These are phyloP conservation scores for Yarrowia divulgata DNA, from an alignment of 805 yeast species.

Conservation along the genomic window DNA sequence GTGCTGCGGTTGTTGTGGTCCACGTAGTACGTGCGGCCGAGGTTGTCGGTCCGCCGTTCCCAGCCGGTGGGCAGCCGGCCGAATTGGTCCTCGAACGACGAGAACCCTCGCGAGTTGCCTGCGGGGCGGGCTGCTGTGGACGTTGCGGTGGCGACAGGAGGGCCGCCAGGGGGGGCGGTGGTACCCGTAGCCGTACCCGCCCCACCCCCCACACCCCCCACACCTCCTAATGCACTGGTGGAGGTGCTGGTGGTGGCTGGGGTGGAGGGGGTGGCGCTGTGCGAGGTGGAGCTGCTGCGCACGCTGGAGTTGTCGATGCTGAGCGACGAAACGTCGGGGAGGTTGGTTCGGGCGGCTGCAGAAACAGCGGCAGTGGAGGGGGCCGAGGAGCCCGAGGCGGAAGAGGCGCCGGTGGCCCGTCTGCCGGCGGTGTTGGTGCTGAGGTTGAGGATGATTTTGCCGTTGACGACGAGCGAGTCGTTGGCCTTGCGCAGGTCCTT, in stretches of 20 bases:
- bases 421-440: constrained; percentile 49
- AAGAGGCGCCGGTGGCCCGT: constrained; percentile 40
- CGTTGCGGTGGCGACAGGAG: constrained; percentile 43
- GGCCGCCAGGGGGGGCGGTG: too few relatives aligned
- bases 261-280: constrained; percentile 38
- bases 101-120: constrained; percentile 59
- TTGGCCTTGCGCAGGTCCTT: constrained; percentile 91
- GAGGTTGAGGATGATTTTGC: constrained; percentile 74
- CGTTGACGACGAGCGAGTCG: constrained; percentile 91
- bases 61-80: constrained; percentile 98
- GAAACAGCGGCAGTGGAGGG: constrained; percentile 42
- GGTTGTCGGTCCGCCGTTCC: constrained; percentile 98
- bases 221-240: constrained; percentile 46
- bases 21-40: constrained; percentile 96
- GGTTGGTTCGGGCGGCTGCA: constrained; percentile 31
- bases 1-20: constrained; percentile 98
- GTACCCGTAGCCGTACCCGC: too few relatives aligned
- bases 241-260: constrained; percentile 46
- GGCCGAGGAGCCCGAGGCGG: constrained; percentile 44
- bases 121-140: constrained; percentile 43
- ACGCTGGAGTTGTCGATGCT: constrained; percentile 43
- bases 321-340: constrained; percentile 39
- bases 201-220: too few relatives aligned
- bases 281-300: constrained; percentile 45
- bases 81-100: constrained; percentile 95